Base-by-base conservation (phyloP, 148 eudicot species). In the Amaranthus cruentus region DNA sequence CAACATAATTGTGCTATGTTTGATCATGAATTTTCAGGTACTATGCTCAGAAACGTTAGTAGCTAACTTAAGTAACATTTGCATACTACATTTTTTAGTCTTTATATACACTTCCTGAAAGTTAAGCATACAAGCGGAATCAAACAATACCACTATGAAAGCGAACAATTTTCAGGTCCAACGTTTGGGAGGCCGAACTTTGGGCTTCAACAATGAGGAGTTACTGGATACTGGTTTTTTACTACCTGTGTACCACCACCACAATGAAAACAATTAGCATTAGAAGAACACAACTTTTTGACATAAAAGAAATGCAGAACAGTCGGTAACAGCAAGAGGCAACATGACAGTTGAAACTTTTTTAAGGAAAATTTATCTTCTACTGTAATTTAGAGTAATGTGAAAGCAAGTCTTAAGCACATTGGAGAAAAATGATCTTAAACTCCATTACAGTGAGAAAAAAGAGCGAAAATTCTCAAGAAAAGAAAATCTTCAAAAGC, bases 141-240 rank as follows among this genome's bases (percentile, higher is more conserved):
- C 38, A 28, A 28, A 28, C 38, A 28, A 28, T 28, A 28, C 38
- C 38, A 28, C 38, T 28, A 28, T 28, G 38, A 28, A 28, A 28
- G 38, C 38, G 38, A 28, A 28, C 38, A 28, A 28, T 28, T 56
- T 67, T 83, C 70, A 76, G 49, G 76, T 73, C 82, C 84, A 81
- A 68, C 84, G 68, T 49, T 79, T 81, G 14, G 70, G 46, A 72
- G 86, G 55, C 78, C 81, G 73, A 76, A 62, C 55, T 76, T 84
- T 84, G 2, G 84, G 82, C 77, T 73, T 84, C 55, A 64, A 70
- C 6, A 82, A 69, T 18, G 80, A 81, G 44, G 84, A 80, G 66
- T 13, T 78, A 53, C 56, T 62, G 7, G 70, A 14, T 8, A 44
- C 58, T 11, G 75, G 65, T 75, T 81, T 84, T 72, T 74, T 81